phyloP scores from a whole-genome alignment of 768 basidiomycete species.

The Mycena epipterygia region DNA sequence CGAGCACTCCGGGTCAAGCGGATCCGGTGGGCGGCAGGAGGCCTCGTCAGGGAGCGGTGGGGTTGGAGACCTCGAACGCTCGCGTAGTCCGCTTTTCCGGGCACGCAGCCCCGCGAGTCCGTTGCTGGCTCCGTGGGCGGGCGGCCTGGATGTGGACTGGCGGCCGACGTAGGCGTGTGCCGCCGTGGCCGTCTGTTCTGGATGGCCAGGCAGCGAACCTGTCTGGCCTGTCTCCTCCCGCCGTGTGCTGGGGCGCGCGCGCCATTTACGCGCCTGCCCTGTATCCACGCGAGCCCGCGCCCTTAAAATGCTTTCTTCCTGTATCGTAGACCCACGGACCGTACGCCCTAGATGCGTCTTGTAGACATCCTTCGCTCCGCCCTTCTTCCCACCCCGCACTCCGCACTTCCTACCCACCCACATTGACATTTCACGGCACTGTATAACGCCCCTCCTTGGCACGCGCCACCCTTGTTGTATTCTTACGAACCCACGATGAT shows the following conservation, averaged over 20 bases:
- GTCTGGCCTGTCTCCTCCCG: not conserved
- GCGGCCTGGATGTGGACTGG: conserved; percentile 35
- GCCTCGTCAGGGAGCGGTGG: not conserved
- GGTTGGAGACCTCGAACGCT: no score
- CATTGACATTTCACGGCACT: not conserved
- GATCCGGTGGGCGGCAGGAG: conserved; percentile 19
- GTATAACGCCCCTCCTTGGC: not conserved
- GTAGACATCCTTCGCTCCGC: not conserved
- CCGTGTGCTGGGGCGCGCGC: conserved; percentile 14
- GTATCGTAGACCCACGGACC: not conserved
- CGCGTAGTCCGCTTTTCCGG: not conserved
- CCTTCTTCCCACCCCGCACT: not conserved
- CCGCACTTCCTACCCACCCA: not conserved
- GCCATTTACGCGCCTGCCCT: not conserved
- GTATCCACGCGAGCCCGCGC: not conserved
- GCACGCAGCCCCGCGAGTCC: conserved; percentile 26
- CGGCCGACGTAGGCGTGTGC: conserved; percentile 23
- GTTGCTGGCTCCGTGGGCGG: conserved; percentile 32
- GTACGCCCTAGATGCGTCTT: conserved; percentile 6
- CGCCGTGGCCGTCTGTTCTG: no score
- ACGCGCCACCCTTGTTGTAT: conserved; percentile 25
- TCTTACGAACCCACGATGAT: conserved; percentile 1
- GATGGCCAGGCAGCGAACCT: no score
- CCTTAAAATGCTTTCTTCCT: not conserved
- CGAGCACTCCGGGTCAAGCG: conserved; percentile 27